phyloP scores from a whole-genome alignment of 495 filamentous ascomycete genomes.

The Talaromyces trachyspermus region DNA sequence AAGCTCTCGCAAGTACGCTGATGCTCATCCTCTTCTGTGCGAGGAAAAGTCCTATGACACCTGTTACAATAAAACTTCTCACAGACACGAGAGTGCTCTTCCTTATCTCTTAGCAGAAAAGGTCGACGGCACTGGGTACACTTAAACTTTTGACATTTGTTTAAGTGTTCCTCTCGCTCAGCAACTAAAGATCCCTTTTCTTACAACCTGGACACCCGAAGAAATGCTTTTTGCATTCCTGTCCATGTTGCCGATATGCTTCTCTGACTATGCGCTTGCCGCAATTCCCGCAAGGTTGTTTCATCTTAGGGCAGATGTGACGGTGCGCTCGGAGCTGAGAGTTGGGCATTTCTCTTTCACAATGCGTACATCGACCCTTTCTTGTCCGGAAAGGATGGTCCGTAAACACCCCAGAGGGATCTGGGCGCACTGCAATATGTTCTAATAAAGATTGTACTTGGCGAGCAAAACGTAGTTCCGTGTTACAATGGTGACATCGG shows the following conservation, averaged over 20 bases:
- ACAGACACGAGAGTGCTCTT: neutral
- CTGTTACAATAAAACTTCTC: neutral
- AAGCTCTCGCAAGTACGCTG: neutral
- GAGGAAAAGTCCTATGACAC: neutral
- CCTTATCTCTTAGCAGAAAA: neutral
- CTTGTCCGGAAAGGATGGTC: neutral
- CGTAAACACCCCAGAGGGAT: neutral
- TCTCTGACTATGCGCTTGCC: neutral
- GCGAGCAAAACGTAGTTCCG: neutral
- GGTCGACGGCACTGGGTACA: neutral
- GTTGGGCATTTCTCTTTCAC: neutral
- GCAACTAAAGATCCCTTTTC: neutral
- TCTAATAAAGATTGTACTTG: neutral
- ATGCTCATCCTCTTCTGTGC: neutral
- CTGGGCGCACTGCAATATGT: neutral
- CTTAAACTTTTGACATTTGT: neutral
- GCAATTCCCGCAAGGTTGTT: neutral
- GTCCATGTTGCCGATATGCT: neutral
- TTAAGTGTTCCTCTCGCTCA: conserved; percentile 1
- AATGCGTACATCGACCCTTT: neutral
- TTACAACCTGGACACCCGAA: neutral
- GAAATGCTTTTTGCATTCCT: neutral
- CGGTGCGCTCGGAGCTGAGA: neutral
- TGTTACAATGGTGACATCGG: neutral
- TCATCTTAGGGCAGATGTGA: neutral